Base-by-base conservation (phyloP, 108 stramenopile species). In the Cyclotella kingstonii region DNA sequence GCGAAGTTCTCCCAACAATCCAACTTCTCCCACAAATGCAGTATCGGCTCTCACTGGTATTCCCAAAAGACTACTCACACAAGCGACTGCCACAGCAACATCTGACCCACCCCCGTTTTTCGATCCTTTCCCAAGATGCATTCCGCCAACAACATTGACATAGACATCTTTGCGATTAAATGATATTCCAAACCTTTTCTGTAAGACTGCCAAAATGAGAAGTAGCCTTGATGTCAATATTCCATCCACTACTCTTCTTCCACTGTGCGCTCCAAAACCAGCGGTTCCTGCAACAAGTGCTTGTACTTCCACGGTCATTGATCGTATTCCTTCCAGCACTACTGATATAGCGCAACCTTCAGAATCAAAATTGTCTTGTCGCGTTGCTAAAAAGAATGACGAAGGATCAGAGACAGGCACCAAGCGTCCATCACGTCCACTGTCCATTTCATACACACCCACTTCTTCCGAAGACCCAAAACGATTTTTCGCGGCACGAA, bases 1-100 rank as follows among this genome's bases (percentile, higher is more conserved):
- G 45, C 95, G 77, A 18, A 97, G 61, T 58, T 96, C 95, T 18
- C 96, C 96, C 42, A 88, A 53, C 42, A 98, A 64, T 23, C 95
- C 97, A 4, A 96, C 80, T 65, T 98, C 95, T 4, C 96, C 97
- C n/a, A 95, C 76, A 68, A 95, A 96, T 19, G 82, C 92, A n/a
- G 95, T 95, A 77, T 94, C 97, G 3, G 81, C 65, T 50, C 95
- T 76, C n/a, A 94, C 82, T 5, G 93, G 79, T 26, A 95, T 85
- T 14, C 74, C 74, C 4, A 77, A 34, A 6, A 89, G 66, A 60
- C 90, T 93, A 50, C 89, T 91, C 39, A 93, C 90, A 19, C 87
- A 73, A 0, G 95, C 86, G 2, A 91, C 77, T 1, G 91, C 93
- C 2, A 85, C 76, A 4, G 86, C 84, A 56, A 94, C 54, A 63